Conservation (phyloP, 805 yeast species). For the Clavispora asparagi region DNA sequence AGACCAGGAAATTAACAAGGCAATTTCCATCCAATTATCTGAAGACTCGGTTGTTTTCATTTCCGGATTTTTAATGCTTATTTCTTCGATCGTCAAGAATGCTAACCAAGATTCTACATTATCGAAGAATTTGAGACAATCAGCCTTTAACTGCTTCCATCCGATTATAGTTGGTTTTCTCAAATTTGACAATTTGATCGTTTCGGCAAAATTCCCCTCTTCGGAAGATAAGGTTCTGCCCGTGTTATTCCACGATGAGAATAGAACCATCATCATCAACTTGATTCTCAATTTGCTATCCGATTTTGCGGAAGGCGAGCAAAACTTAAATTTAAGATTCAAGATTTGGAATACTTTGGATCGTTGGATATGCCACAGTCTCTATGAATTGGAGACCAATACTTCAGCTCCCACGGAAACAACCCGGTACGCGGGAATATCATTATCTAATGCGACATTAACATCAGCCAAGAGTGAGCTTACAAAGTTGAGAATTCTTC, state of each 20-base stretch:
- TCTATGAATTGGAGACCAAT: conserved; percentile 8
- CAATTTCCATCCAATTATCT: conserved; percentile 48
- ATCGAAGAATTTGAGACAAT: conserved; percentile 15
- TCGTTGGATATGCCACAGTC: conserved; percentile 53
- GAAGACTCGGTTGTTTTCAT: conserved; percentile 77
- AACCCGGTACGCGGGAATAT: conserved; percentile 13
- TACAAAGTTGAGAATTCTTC: conserved; percentile 5
- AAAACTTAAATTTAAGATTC: conserved; percentile 28
- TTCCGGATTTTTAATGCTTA: conserved; percentile 66
- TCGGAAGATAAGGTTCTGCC: conserved; percentile 14
- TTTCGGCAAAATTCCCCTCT: conserved; percentile 6
- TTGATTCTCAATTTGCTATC: conserved; percentile 46
- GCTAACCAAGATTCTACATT: conserved; percentile 20
- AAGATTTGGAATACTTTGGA: conserved; percentile 69
- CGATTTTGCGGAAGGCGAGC: conserved; percentile 44
- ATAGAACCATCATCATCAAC: conserved; percentile 30
- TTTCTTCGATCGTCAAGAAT: conserved; percentile 36
- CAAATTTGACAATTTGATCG: conserved; percentile 35
- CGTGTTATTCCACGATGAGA: conserved; percentile 28
- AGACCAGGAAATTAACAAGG: conserved; percentile 22
- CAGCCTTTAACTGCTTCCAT: conserved; percentile 27
- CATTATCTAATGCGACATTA: conserved; percentile 2
- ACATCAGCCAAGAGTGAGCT: conserved; percentile 4
- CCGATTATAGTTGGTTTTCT: conserved; percentile 32
- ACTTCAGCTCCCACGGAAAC: conserved; percentile 14